Evolutionary conservation across 1,284 basidiomycete species (phyloP), one percentile per base, ranked within the genome.

Genomic region (Ustilago xerochloae): DNA sequence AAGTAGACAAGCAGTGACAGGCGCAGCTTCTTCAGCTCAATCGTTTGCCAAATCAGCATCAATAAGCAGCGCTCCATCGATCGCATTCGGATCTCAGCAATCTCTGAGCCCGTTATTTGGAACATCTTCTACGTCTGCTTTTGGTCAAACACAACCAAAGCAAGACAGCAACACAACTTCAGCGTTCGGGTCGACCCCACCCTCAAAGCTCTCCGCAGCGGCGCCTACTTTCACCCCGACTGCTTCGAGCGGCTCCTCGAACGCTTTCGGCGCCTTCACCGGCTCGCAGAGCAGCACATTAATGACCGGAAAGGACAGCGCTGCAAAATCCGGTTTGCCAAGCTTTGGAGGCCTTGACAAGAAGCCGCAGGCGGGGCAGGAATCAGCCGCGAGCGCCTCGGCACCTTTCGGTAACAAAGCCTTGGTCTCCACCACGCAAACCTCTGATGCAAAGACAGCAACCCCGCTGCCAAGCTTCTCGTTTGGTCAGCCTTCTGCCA

Each of bases 391-490:
- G 6, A 32, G 16, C 15, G 22, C 46, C 18, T 9, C 41, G 16
- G 13, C 46, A 12, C 39, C 32, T 6, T 59, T 63, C 26, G 52
- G 64, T 9, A 33, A 46, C 47, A 63, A 63, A 20, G 16, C 39
- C n/a, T 0, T 35, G 12, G 36, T 32, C 0, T 36, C 56, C 2
- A 33, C 13, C 36, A 8, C 39, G 8, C 20, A 53, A n/a, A 22
- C 57, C 0, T 41, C 56, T 8, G 51, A 32, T 22, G 30, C 41
- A 35, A 33, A 63, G 32, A 60, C 55, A 7, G 12, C 47, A 0
- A 41, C 61, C 9, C 55, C 66, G 20, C 51, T 51, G 7, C 35
- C 66, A 15, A 56, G 61, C 61, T 69, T 69, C 26, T 59, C 56
- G 7, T 63, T 69, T 53, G 61, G 56, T 29, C 55, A 50, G 18